Evolutionary conservation across 2,329 filamentous ascomycete genomes (phyloP), one percentile per base, ranked within the genome.

Genomic region (Exserohilum rostratum): DNA sequence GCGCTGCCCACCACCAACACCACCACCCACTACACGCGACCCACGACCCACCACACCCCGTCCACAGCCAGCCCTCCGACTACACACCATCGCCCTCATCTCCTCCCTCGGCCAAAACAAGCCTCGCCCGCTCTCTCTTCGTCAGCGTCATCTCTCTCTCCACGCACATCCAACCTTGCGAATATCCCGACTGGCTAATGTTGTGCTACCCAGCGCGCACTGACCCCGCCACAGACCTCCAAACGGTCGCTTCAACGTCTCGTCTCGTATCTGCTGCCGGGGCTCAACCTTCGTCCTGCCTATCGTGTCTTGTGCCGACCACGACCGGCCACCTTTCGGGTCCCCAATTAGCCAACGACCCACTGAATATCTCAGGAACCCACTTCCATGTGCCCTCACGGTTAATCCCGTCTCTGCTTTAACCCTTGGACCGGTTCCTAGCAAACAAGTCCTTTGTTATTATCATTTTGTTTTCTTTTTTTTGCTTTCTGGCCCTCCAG

Each of bases 161-260:
- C 30, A 22, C 25, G 31, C 30, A 17, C 4, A 20, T 27, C 27
- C 38, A 31, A 37, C 18, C 33, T 35, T 27, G 37, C 15, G 27
- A 47, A 34, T 46, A 51, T 35, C 42, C 53, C 47, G 53, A 51
- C 53, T 47, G 46, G 22, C 40, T 46, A 38, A 37, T 34, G 30
- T 20, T 34, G 42, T 55, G 52, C 31, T 42, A 37, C 42, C 22
- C 29, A 17, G 15, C 33, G 42, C 18, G 37, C 53, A 46, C 46
- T 17, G 47, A 25, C 53, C 50, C 38, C 15, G 15, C 20, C 13
- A 40, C 34, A 53, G 43, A 35, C 50, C 50, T 22, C 17, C 15
- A 46, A 55, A 55, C 53, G 47, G 53, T 55, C 47, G 53, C 47
- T 43, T 47, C 47, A 34, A 17, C 33, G 46, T 34, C 49, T 48